Evolutionary conservation across 2,329 filamentous ascomycete species (phyloP), one percentile per base, ranked within the genome.

Genomic region (Geosmithia flava): DNA sequence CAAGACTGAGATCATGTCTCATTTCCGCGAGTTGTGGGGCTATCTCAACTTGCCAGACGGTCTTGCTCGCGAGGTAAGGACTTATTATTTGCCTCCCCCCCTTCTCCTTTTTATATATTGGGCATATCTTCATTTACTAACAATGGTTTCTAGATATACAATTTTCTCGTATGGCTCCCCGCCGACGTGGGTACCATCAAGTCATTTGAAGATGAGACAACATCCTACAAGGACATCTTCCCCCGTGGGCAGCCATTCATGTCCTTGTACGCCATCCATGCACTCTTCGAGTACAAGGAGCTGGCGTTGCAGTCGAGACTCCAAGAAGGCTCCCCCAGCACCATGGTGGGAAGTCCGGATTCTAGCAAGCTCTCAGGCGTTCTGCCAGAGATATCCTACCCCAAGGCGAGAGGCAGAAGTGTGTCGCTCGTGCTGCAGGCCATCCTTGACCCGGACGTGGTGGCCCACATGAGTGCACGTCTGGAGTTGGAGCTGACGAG

Each of bases 21-120:
- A 94, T 62, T 95, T 95, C 57, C 76, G 87, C 48, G 81, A 91
- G 51, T 67, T 98, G 20, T 95, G 93, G 74, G 76, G 80, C 42
- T 85, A 91, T 57, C 72, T 97, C 48, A 80, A 81, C 53, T 76
- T 90, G 66, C 77, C 86, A 43, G 81, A 90, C 50, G 71, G 68
- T 46, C 68, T 88, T 42, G 81, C 85, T 7, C 70, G 76, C 58
- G 81, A 86, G 69, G 81, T 84, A 69, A 54, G 65, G 51, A 13
- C 15, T 37, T 37, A 37, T 13, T 13, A 3, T 11, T 11, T 17
- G 27, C 13, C 13, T 40, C 39, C 15, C 40, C 20, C 17, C 3
- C 19, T 15, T 20, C 20, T 8, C 11, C n/a, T 42, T 20, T 17
- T 47, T 42, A 3, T 46, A 23, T 23, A 3, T 42, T n/a, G 7